Evolutionary conservation across 1,139 yeast species (phyloP), one percentile per base, ranked within the genome.

Genomic region (Geotrichum cucujoidarum): DNA sequence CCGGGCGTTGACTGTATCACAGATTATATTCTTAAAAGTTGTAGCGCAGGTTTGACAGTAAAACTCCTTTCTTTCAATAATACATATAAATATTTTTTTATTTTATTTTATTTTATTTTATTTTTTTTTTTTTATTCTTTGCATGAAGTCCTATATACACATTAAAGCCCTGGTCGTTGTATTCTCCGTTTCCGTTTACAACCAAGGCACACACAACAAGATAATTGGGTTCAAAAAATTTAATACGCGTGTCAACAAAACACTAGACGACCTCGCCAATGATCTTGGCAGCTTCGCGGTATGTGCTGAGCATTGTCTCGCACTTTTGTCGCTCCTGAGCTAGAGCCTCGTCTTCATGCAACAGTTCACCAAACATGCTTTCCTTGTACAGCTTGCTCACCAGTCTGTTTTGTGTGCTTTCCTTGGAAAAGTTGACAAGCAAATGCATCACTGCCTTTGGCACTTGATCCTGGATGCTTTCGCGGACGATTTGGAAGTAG

Each of bases 361-460:
- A 74, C 59, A 94, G 74, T 44, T 87, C 95, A 57, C 86, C 95
- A 66, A 92, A 90, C 61, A 84, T 65, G 4, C 78, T 66, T 57
- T 90, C 97, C 63, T 86, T 88, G 69, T 94, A 94, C 50, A 94
- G 74, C 63, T 87, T 92, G 36, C 92, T 85, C 37, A 94, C 98
- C 56, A 94, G 74, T 53, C 95, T 76, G 67, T 90, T 94, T 65
- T 92, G 97, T 37, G 94, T 89, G 36, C 82, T 74, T 53, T 87
- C 95, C 63, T 90, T 89, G 54, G 83, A 79, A 66, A 76, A 83
- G 68, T 94, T 90, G 21, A 94, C 98, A 59, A 94, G 75, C 52
- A 92, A 71, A 62, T 95, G 94, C 99, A 94, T 94, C 57, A 92
- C 86, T 10, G 95, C 94, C 66, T 94, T 94, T 44, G 99, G 99